Percentiles rank a stretch among this genome's conserved stretches.
Conservation (phyloP, 202 grass and related monocot species). For the Schoenoplectus triqueter region DNA sequence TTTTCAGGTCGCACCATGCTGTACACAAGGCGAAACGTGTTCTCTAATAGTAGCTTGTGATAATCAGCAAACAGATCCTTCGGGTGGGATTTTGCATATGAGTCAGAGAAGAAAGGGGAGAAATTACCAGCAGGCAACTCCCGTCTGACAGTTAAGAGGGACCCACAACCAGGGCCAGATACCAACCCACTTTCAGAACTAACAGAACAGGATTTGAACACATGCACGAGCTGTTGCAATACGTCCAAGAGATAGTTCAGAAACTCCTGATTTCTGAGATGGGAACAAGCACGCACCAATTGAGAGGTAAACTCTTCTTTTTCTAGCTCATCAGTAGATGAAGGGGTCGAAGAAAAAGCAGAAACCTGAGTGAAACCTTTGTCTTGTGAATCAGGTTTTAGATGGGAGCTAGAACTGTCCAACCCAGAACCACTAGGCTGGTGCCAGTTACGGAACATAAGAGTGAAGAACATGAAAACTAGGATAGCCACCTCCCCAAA, state of each 20-base stretch:
- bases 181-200: slow-evolving; percentile 59
- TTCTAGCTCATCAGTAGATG: slow-evolving; percentile 70
- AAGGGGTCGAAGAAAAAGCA: slow-evolving; percentile 43
- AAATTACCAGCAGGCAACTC: slow-evolving; percentile 95
- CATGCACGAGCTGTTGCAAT: slow-evolving; percentile 84
- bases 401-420: slow-evolving; percentile 59
- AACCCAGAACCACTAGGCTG: slow-evolving; percentile 81
- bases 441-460: slow-evolving; percentile 99
- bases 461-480: slow-evolving; percentile 98
- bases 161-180: slow-evolving; percentile 80
- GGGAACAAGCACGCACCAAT: slow-evolving; percentile 79
- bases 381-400: slow-evolving; percentile 68
- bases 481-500: slow-evolving; percentile 94
- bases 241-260: slow-evolving; percentile 98
- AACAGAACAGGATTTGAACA: slow-evolving; percentile 76
- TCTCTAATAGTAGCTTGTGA: slow-evolving; percentile 87
- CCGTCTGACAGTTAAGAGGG: slow-evolving; percentile 80
- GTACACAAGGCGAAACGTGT: slow-evolving; percentile 93
- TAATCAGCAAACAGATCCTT: slow-evolving; percentile 94
- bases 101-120: slow-evolving; percentile 96
- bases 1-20: slow-evolving; percentile 98
- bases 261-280: slow-evolving; percentile 84
- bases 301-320: slow-evolving; percentile 91
- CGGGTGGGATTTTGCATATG: slow-evolving; percentile 94
- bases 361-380: slow-evolving; percentile 58